phyloP scores from a whole-genome alignment of 2,329 filamentous ascomycete species.

The Neocatenulostroma microsporum region DNA sequence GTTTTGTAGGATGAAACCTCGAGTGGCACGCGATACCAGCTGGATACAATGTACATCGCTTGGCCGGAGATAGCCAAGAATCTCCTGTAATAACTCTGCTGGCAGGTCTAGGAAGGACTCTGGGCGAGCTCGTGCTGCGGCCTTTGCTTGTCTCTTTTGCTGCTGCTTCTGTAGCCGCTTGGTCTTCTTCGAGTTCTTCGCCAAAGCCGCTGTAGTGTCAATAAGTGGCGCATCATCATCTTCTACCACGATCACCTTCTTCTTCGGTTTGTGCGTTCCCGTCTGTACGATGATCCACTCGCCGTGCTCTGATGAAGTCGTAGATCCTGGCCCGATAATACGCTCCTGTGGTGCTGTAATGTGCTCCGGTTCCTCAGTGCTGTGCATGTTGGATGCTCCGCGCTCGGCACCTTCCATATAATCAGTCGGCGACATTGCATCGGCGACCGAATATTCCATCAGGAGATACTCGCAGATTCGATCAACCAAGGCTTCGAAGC shows the following conservation, averaged over 20 bases:
- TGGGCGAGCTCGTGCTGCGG: slow-evolving; percentile 25
- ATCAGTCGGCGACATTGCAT: no score
- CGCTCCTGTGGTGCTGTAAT: no score
- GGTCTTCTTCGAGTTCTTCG: slow-evolving; percentile 47
- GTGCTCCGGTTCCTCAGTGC: no score
- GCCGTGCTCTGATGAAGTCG: no score
- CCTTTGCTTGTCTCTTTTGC: slow-evolving; percentile 32
- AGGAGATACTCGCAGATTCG: no score
- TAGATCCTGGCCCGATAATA: no score
- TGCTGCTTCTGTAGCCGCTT: slow-evolving; percentile 41
- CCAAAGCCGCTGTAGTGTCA: slow-evolving; percentile 43
- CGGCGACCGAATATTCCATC: no score
- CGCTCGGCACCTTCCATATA: no score
- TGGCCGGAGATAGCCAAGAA: slow-evolving; percentile 42
- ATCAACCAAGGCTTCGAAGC: no score
- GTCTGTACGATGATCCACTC: slow-evolving; percentile 9
- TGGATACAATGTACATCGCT: slow-evolving; percentile 45
- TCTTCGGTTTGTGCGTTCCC: neutral
- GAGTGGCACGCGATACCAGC: slow-evolving; percentile 37
- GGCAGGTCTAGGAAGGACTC: slow-evolving; percentile 43
- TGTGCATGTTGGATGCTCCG: no score
- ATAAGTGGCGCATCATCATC: slow-evolving; percentile 41
- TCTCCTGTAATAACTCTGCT: slow-evolving; percentile 45
- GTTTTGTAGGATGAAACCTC: slow-evolving; percentile 39
- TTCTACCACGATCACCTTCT: neutral